Evolutionary conservation across 306 rosid genomes (phyloP).

Genomic region (Acacia crassicarpa): DNA sequence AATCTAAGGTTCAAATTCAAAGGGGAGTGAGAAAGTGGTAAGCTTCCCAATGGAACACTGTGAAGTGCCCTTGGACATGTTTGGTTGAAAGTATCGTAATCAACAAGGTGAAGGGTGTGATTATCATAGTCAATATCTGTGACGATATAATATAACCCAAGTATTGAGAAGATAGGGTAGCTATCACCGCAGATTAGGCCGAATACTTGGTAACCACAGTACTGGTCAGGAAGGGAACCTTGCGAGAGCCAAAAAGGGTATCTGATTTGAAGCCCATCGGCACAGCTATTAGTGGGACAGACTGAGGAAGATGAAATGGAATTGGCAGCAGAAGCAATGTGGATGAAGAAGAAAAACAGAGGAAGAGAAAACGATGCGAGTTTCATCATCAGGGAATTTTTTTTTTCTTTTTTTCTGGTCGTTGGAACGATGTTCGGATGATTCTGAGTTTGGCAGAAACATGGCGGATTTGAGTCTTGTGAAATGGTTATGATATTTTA

Average conservation of each 20-base stretch:
- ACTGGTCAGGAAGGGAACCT: constrained; percentile 30
- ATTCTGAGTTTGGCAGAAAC: not conserved
- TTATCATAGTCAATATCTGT: constrained; percentile 8
- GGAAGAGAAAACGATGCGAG: not conserved
- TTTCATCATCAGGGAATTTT: constrained; percentile 25
- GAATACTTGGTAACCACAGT: constrained; percentile 37
- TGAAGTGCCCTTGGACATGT: constrained; percentile 46
- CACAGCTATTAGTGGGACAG: constrained; percentile 15
- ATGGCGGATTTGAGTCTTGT: not conserved
- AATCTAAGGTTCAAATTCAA: constrained; percentile 36
- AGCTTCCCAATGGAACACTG: constrained; percentile 23
- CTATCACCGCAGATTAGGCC: constrained; percentile 14
- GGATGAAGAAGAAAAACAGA: constrained; percentile 15
- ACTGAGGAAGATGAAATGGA: constrained; percentile 23
- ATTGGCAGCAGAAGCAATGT: not conserved
- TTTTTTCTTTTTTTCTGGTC: not conserved
- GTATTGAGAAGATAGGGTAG: not conserved
- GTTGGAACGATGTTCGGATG: not conserved
- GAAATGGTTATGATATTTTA: not conserved
- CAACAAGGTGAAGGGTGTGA: constrained; percentile 32
- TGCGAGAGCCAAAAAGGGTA: constrained; percentile 37
- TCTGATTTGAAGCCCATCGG: constrained; percentile 28
- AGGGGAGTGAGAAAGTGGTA: constrained; percentile 35
- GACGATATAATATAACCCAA: constrained; percentile 10
- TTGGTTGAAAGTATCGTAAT: constrained; percentile 26